phyloP scores from a whole-genome alignment of 2,329 filamentous ascomycete species.

The Coniosporium tulheliwenetii region DNA sequence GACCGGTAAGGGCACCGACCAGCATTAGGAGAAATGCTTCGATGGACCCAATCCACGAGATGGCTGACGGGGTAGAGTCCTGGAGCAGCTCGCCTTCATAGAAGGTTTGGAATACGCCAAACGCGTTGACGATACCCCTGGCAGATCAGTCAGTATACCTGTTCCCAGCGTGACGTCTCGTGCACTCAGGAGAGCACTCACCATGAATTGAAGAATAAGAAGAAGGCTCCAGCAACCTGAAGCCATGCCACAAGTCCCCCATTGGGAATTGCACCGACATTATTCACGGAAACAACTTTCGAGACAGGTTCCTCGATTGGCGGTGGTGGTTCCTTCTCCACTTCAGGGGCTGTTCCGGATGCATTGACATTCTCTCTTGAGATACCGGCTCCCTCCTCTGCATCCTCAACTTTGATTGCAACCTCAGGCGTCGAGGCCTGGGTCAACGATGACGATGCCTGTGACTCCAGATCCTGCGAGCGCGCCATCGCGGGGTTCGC shows the following conservation, averaged over 20 bases:
- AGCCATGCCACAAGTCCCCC: conserved; percentile 31
- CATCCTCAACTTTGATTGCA: too few relatives aligned
- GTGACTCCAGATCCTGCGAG: too few relatives aligned
- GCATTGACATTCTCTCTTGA: too few relatives aligned
- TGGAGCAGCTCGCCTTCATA: conserved; percentile 27
- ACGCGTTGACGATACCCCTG: conserved; percentile 30
- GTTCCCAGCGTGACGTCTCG: not conserved
- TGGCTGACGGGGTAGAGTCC: conserved; percentile 23
- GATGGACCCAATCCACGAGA: conserved; percentile 34
- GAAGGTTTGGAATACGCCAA: conserved; percentile 32
- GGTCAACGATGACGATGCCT: too few relatives aligned
- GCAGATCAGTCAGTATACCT: not conserved
- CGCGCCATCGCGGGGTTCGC: too few relatives aligned
- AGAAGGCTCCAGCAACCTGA: conserved; percentile 31
- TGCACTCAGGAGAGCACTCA: conserved; percentile 8
- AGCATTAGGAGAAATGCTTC: conserved; percentile 31
- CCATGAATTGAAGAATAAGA: conserved; percentile 33
- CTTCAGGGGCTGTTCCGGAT: too few relatives aligned
- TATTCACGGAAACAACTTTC: conserved; percentile 21
- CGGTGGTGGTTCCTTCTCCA: too few relatives aligned
- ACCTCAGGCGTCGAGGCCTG: too few relatives aligned
- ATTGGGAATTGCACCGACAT: conserved; percentile 27
- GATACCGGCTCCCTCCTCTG: too few relatives aligned
- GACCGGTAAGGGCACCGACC: conserved; percentile 29
- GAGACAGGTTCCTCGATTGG: conserved; percentile 4